These are phyloP conservation scores for Euphorbia celastroides DNA, from an alignment of 441 rosid species.

Conservation along the genomic window DNA sequence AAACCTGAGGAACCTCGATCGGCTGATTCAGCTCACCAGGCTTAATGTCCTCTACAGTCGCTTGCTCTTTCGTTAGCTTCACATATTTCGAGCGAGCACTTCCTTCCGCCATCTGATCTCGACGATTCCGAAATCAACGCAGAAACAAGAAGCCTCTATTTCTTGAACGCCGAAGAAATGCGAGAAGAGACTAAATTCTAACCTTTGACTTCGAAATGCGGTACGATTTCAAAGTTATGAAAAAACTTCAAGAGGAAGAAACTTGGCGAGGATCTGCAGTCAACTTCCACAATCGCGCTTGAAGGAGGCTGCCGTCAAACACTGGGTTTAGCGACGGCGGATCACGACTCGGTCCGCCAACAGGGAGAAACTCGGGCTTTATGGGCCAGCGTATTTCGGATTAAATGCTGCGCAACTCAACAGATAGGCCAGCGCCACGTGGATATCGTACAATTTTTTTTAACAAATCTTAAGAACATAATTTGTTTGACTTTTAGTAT, in stretches of 20 bases:
- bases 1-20: slow-evolving; percentile 79
- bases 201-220: not conserved
- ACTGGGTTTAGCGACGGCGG: not conserved
- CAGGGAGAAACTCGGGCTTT: not conserved
- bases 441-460: too few species aligned
- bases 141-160: not conserved
- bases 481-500: too few species aligned
- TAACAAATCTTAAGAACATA: too few species aligned
- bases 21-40: slow-evolving; percentile 98
- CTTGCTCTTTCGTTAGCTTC: slow-evolving; percentile 63
- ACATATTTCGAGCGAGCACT: slow-evolving; percentile 62
- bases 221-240: not conserved
- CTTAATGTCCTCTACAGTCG: slow-evolving; percentile 55
- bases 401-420: not conserved
- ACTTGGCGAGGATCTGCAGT: slow-evolving; percentile 8
- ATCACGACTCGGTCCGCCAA: not conserved
- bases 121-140: slow-evolving; percentile 6
- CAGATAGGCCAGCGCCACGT: not conserved
- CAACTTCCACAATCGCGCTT: slow-evolving; percentile 5
- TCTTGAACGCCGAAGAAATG: not conserved
- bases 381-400: not conserved
- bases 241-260: not conserved
- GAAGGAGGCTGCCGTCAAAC: not conserved
- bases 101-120: slow-evolving; percentile 55
- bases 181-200: not conserved